Evolutionary conservation across 2,329 filamentous ascomycete genomes (phyloP).

Genomic region (Juglanconis sp.): DNA sequence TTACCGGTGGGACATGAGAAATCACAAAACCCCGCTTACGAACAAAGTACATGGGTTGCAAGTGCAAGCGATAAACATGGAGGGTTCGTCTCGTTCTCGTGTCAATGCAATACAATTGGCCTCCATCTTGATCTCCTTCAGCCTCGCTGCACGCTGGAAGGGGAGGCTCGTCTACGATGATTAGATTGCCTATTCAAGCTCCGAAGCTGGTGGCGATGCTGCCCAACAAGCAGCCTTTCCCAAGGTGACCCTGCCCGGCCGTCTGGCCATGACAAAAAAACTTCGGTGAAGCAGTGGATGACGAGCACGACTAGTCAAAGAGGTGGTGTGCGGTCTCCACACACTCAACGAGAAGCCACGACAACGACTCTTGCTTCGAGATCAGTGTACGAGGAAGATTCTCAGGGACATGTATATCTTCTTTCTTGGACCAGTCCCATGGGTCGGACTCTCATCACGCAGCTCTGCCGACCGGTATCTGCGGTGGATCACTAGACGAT

Average conservation of each 20-base stretch:
- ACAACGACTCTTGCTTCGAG: not conserved
- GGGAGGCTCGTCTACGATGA: too few species aligned
- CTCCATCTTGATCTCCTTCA: not conserved
- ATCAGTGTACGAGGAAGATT: not conserved
- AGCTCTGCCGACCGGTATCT: not conserved
- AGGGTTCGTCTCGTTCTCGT: not conserved
- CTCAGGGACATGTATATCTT: not conserved
- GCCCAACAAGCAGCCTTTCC: too few species aligned
- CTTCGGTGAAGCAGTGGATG: not conserved
- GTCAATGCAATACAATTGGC: not conserved
- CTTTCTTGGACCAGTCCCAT: not conserved
- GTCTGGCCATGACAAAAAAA: not conserved
- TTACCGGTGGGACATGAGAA: too few species aligned
- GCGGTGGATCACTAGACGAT: not conserved
- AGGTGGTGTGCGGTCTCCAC: not conserved
- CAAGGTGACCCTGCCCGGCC: not conserved
- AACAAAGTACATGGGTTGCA: not conserved
- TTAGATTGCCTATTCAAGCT: too few species aligned
- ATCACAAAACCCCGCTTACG: too few species aligned
- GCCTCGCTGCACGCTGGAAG: not conserved
- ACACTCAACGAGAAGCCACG: not conserved
- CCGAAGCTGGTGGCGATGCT: too few species aligned
- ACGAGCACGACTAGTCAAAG: not conserved
- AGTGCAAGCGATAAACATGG: not conserved
- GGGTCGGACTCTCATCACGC: not conserved